phyloP scores from a whole-genome alignment of 139 green algal species.

The Asterochloris sp. region DNA sequence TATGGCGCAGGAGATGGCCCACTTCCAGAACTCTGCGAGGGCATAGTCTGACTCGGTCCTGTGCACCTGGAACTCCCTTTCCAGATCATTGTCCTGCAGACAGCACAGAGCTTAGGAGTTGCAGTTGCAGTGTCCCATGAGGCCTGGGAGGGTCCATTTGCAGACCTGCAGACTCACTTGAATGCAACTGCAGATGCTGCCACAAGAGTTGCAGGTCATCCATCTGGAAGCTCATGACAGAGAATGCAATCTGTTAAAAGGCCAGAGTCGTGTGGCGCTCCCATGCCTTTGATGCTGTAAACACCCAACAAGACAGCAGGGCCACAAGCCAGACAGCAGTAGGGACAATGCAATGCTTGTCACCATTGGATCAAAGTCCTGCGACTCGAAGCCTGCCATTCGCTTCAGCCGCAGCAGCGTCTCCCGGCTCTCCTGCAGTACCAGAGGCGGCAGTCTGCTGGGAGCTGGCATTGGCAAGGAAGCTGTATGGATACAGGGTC shows the following conservation, averaged over 20 bases:
- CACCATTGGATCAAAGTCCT: constrained; percentile 37
- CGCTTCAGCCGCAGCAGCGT: constrained; percentile 37
- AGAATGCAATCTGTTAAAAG: too few relatives aligned
- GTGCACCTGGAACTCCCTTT: constrained; percentile 33
- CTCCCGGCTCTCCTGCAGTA: constrained; percentile 35
- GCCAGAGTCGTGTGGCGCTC: too few relatives aligned
- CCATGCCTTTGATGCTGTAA: too few relatives aligned
- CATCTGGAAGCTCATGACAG: too few relatives aligned
- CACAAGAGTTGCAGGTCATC: not conserved
- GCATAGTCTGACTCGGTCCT: constrained; percentile 28
- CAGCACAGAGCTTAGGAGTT: not conserved
- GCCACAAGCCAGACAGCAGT: too few relatives aligned
- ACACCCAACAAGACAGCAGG: too few relatives aligned
- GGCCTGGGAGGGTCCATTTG: too few relatives aligned
- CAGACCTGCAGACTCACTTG: too few relatives aligned
- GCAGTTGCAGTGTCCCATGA: too few relatives aligned
- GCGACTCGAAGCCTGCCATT: constrained; percentile 49
- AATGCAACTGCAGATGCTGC: not conserved
- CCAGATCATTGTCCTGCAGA: constrained; percentile 30
- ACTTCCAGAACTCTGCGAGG: constrained; percentile 26
- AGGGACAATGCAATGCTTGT: too few relatives aligned
- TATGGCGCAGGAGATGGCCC: constrained; percentile 37
- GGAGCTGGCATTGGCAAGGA: not conserved
- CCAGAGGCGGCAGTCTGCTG: not conserved
- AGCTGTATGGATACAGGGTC: not conserved